Evolutionary conservation across 1,284 basidiomycete species (phyloP), one percentile per base, ranked within the genome.

Genomic region (Caloboletus firmus): DNA sequence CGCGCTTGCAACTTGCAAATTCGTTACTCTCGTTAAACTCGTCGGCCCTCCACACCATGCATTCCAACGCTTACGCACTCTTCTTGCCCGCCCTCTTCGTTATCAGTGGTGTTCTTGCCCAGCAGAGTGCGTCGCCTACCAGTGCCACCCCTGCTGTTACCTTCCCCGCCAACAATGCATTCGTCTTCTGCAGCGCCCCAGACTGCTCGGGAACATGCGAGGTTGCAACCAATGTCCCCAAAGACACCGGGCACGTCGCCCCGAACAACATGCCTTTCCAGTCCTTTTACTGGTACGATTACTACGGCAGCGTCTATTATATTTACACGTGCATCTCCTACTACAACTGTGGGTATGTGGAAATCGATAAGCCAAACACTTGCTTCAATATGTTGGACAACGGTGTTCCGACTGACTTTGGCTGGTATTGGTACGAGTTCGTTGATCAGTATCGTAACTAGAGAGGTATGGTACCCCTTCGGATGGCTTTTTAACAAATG

Each of bases 131-230:
- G 0, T 5, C 5, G 2, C 8, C 26, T 22, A 34, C 28, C 9
- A 26, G 32, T 4, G 43, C 11, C 3, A 5, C 13, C 22, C 55
- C 49, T 18, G 32, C 5, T 5, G 43, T 42, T 13, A 45, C 47
- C 6, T 56, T 31, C 30, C 18, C 42, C 3, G 4, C 2, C 3
- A 17, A 3, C 10, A 44, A 42, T 4, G 34, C 44, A 3, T 43
- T 58, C 35, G 11, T 56, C 37, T 52, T 56, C 24, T 58, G 55
- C 18, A 58, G 55, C 4, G 30, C 1, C 5, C 22, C 11, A 35
- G 44, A 39, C 28, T 39, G 20, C 13, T 7, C 18, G 9, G 37
- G 52, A 9, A 39, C 30, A 1, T 54, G 52, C n/a, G n/a, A n/a
- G n/a, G n/a, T n/a, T n/a, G n/a, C n/a, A n/a, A n/a, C n/a, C n/a